phyloP scores from a whole-genome alignment of 495 filamentous ascomycete genomes.

The Cladorrhinum samala region DNA sequence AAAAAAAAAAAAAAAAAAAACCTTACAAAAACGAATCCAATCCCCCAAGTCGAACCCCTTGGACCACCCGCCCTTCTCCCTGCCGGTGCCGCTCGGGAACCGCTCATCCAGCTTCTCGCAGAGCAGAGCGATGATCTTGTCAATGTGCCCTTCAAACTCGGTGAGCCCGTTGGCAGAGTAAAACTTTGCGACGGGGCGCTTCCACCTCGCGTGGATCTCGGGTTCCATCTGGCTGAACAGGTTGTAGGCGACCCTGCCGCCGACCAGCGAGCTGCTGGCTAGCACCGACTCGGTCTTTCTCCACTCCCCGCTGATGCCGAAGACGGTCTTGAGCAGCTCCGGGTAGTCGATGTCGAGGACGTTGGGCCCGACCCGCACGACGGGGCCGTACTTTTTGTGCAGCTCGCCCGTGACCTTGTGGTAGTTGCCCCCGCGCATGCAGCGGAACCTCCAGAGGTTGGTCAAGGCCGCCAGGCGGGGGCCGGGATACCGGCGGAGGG shows the following conservation, averaged over 20 bases:
- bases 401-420: slow-evolving; percentile 18
- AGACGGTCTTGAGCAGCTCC: slow-evolving; percentile 21
- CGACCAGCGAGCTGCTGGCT: slow-evolving; percentile 24
- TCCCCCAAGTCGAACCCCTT: slow-evolving; percentile 13
- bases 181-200: slow-evolving; percentile 31
- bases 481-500: background rate
- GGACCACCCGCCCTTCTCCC: background rate
- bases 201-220: slow-evolving; percentile 23
- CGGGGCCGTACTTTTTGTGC: slow-evolving; percentile 33
- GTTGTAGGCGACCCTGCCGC: slow-evolving; percentile 33
- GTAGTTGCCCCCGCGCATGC: slow-evolving; percentile 9
- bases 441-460: slow-evolving; percentile 21
- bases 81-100: slow-evolving; percentile 4
- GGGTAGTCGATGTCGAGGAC: slow-evolving; percentile 33
- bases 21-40: slow-evolving; percentile 22
- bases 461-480: slow-evolving; percentile 10
- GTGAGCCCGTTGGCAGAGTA: slow-evolving; percentile 28
- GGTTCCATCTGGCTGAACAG: slow-evolving; percentile 30
- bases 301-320: slow-evolving; percentile 16
- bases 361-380: slow-evolving; percentile 35
- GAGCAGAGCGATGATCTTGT: slow-evolving; percentile 20
- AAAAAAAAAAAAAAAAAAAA: background rate
- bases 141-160: slow-evolving; percentile 27
- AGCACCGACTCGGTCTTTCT: slow-evolving; percentile 32
- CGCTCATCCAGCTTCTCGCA: slow-evolving; percentile 14